Base-by-base conservation (phyloP, 768 basidiomycete genomes). In the Guyanaporus albipodus region DNA sequence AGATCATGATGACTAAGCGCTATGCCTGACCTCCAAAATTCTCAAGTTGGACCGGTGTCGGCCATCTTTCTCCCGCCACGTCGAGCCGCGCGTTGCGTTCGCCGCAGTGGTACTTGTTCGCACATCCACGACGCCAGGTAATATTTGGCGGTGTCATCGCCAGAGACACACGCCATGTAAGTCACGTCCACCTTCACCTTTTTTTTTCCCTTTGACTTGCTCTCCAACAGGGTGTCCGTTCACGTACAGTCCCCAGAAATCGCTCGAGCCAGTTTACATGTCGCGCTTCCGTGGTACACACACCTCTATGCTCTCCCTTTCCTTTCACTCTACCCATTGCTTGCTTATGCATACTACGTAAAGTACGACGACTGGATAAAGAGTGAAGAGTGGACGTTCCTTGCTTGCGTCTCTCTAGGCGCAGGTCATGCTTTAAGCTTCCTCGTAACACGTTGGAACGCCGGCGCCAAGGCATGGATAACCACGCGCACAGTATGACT, bases 301-400 rank as follows among this genome's bases (percentile, higher is more conserved):
- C 83, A 89, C 58, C 64, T 91, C 44, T 92, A 92, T 60, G 76
- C 82, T 6, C 47, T 82, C 15, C 90, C 90, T 0, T 90, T 89
- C 58, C 73, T 91, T n/a, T 78, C 76, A 1, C 71, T 91, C 39
- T 92, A 91, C 52, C 90, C 90, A 0, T 63, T 92, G 24, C 77
- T 90, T 24, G 88, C 87, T 21, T 96, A 95, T 66, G 86, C 93
- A 18, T 98, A 97, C 73, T 90, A 85, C 58, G 67, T 92, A 68
- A 85, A 79, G 66, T 96, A 97, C 67, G 90, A 95, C 58, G 71
- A 83, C 51, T 96, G 90, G 87, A 72, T 97, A 44, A 78, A 84
- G 60, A 90, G 88, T 47, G 92, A 95, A 69, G 95, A 98, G 65
- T 98, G 94, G 94, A 95, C 96, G 0, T 99, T 98, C 63, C 78